Evolutionary conservation across 2,329 filamentous ascomycete genomes (phyloP).

Genomic region (Dothiorella sarmentorum): DNA sequence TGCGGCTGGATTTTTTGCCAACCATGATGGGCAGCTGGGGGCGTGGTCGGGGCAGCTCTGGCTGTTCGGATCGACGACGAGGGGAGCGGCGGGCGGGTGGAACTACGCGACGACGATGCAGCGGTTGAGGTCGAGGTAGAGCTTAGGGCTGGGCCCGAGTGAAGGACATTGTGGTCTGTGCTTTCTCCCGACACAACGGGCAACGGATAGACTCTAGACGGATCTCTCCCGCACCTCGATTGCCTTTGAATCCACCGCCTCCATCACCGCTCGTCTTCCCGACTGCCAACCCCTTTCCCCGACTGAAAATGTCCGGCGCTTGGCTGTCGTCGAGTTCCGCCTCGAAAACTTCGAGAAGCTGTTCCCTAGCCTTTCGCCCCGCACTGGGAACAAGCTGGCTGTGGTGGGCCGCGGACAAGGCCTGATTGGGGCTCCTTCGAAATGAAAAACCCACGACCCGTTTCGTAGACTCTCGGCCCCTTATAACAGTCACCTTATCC

Average conservation of each 20-base stretch:
- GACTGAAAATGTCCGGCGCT: neutral
- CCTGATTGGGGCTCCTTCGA: constrained; percentile 8
- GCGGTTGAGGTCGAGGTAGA: neutral
- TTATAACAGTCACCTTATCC: neutral
- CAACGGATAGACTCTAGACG: neutral
- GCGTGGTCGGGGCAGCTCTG: neutral
- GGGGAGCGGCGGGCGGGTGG: neutral
- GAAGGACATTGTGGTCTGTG: neutral
- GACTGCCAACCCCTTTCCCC: neutral
- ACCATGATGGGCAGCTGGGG: constrained; percentile 47
- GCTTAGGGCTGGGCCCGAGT: neutral
- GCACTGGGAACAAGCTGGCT: constrained; percentile 2
- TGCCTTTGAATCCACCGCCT: neutral
- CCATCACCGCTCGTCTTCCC: neutral
- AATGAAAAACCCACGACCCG: constrained; percentile 11
- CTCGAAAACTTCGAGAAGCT: neutral
- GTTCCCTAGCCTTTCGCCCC: neutral
- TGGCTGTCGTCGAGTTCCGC: neutral
- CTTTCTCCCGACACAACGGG: neutral
- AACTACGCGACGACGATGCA: neutral
- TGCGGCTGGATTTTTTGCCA: constrained; percentile 63
- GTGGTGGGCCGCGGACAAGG: constrained; percentile 5
- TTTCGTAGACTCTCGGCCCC: constrained; percentile 12
- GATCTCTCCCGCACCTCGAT: neutral
- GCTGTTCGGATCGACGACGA: neutral